phyloP scores from a whole-genome alignment of 768 basidiomycete genomes.

The Naganishia friedmannii region DNA sequence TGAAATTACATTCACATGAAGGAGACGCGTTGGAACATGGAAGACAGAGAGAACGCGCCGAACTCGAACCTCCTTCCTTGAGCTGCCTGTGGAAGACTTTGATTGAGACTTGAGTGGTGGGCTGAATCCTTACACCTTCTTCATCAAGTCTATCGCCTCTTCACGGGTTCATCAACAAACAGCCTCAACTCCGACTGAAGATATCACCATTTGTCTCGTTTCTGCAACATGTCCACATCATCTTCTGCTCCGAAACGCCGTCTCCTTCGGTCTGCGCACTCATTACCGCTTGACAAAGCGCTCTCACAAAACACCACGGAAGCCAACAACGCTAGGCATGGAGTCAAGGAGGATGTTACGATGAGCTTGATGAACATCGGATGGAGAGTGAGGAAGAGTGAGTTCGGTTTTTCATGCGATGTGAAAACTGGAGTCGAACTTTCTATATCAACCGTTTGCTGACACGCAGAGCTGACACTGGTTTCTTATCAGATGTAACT shows the following conservation, averaged over 20 bases:
- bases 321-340: constrained; percentile 7
- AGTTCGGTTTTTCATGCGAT: not conserved
- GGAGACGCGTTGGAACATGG: too few relatives aligned
- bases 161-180: too few relatives aligned
- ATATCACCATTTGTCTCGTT: not conserved
- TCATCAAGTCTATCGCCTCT: too few relatives aligned
- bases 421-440: too few relatives aligned
- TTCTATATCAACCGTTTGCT: not conserved
- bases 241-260: not conserved
- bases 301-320: constrained; percentile 7
- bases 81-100: too few relatives aligned
- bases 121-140: not conserved
- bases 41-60: too few relatives aligned
- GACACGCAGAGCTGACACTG: not conserved
- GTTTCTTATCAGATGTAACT: not conserved
- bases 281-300: constrained; percentile 3
- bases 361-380: constrained; percentile 24
- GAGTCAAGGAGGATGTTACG: constrained; percentile 21
- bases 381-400: constrained; percentile 17
- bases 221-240: not conserved
- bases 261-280: constrained; percentile 6
- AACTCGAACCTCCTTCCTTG: too few relatives aligned
- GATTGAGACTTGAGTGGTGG: not conserved
- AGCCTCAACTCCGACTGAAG: not conserved
- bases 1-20: too few relatives aligned